Percentiles rank a stretch among this genome's conserved stretches.
Evolutionary conservation across 805 yeast genomes (phyloP).

Genomic region (Spathaspora hagerdaliae): DNA sequence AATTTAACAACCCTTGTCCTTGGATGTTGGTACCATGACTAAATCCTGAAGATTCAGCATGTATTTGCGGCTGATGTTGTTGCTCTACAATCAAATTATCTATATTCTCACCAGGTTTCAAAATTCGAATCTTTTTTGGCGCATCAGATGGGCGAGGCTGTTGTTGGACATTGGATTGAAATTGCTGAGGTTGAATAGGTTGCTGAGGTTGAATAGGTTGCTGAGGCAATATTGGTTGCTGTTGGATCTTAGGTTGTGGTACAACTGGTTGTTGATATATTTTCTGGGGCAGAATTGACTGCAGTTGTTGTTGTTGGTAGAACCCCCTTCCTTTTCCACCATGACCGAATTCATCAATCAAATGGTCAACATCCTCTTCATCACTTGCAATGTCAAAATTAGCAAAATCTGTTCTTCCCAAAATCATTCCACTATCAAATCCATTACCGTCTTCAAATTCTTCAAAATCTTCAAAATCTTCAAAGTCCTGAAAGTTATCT

Average conservation of each 20-base stretch:
- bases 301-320: background rate
- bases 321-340: background rate
- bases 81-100: slow-evolving; percentile 5
- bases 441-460: slow-evolving; percentile 32
- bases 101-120: slow-evolving; percentile 26
- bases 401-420: slow-evolving; percentile 12
- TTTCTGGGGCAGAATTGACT: background rate
- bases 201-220: background rate
- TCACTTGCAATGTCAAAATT: slow-evolving; percentile 33
- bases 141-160: background rate
- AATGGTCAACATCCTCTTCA: slow-evolving; percentile 25
- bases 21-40: slow-evolving; percentile 8
- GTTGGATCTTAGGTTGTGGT: background rate
- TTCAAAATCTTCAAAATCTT: slow-evolving; percentile 28
- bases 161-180: background rate
- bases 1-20: slow-evolving; percentile 19
- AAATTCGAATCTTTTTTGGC: slow-evolving; percentile 14
- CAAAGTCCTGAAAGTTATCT: slow-evolving; percentile 14
- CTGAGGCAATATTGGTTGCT: background rate
- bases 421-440: slow-evolving; percentile 16
- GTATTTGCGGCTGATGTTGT: background rate
- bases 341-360: slow-evolving; percentile 3
- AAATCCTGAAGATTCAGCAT: background rate
- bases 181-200: background rate
- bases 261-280: background rate